Evolutionary conservation across 345 rosid genomes (phyloP).

Genomic region (Erucastrum elatum): DNA sequence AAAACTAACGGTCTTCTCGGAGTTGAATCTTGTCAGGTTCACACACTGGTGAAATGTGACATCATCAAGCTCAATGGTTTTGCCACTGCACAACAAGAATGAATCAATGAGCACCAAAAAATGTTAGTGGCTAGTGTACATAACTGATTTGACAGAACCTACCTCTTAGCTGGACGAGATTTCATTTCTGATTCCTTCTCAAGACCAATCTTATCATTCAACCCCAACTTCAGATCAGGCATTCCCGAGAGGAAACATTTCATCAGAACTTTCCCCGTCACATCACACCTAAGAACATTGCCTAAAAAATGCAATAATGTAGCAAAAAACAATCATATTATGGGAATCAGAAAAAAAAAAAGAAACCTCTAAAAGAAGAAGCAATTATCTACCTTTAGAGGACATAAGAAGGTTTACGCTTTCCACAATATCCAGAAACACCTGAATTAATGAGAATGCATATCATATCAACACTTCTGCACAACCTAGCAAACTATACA

Average conservation of each 20-base stretch:
- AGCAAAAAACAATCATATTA: conserved; percentile 11
- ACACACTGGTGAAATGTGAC: conserved; percentile 99
- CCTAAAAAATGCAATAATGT: conserved; percentile 50
- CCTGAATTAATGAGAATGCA: conserved; percentile 50
- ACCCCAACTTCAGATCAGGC: conserved; percentile 99
- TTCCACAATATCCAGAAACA: conserved; percentile 97
- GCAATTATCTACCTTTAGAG: conserved; percentile 67
- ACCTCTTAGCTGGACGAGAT: conserved; percentile 97
- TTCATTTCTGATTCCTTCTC: conserved; percentile 97
- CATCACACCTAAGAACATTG: conserved; percentile 93
- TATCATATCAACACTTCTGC: not conserved
- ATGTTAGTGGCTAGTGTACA: not conserved
- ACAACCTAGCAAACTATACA: not conserved
- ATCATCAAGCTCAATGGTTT: conserved; percentile 98
- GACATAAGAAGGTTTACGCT: conserved; percentile 99
- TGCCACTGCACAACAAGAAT: conserved; percentile 62
- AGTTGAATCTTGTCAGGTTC: conserved; percentile 95
- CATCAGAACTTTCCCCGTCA: conserved; percentile 95
- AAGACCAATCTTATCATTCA: conserved; percentile 98
- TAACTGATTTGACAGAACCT: conserved; percentile 12
- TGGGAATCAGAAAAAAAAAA: conserved; percentile 1
- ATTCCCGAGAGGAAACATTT: conserved; percentile 99
- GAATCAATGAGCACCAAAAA: not conserved
- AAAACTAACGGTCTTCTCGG: conserved; percentile 97
- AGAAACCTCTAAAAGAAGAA: not conserved